Base-by-base conservation (phyloP, 176 grass and related monocot species). In the Hyparrhenia diplandra region DNA sequence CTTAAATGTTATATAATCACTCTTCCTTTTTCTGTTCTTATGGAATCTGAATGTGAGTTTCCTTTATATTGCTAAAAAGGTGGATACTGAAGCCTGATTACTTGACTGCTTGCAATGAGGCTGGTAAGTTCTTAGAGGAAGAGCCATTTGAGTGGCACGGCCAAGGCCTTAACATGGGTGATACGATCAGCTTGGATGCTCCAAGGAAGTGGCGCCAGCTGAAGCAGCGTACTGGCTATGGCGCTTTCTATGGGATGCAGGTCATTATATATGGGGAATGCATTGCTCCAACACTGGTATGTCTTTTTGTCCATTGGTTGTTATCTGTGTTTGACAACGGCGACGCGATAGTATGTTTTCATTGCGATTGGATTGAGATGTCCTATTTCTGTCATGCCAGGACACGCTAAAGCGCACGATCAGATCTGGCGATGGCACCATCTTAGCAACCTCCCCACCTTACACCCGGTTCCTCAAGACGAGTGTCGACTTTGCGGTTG, bases 21-120 rank as follows among this genome's bases (percentile, higher is more conserved):
- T 10, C 45, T 49, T 42, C 7, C 10, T 79, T 84, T 42, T 57
- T 36, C 35, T 37, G 31, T 51, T 80, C 21, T 63, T 23, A 43
- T 8, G 40, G 51, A 16, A 76, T 71, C 63, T 85, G 54, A 85
- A 29, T 27, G 34, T 67, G 75, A 2, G 8, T 37, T 80, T 28
- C 7, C 6, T 34, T 4, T 61, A n/a, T 40, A 55, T 51, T 64
- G 0, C 20, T 30, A 62, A 0, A 60, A 13, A 98, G 95, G 90
- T 98, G 95, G 95, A 94, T 98, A 88, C 87, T 98, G 11, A 94
- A 92, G 66, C 47, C 87, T 83, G 92, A 94, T 57, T 98, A 98
- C 71, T 60, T 98, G 81, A 93, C 88, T 71, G 88, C 90, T 87
- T 86, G 95, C 79, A 83, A 79, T 63, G 81, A 94, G 70, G 88